Evolutionary conservation across 2,329 filamentous ascomycete species (phyloP).

Genomic region (Rhynchosporium agropyri): DNA sequence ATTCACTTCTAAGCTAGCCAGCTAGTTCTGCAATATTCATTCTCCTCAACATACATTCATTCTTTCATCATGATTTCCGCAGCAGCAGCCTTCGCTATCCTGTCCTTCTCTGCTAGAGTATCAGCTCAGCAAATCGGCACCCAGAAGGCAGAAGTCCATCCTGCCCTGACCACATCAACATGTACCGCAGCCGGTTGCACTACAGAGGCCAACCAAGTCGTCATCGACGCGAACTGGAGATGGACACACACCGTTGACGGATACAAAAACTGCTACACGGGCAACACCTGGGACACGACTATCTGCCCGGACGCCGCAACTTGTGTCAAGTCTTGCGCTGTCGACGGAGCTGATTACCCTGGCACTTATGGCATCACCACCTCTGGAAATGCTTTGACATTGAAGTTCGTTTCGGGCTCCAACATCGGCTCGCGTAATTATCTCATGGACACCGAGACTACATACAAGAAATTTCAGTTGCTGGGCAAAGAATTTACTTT

Average conservation of each 20-base stretch:
- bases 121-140: slow-evolving; percentile 54
- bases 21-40: not conserved
- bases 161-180: slow-evolving; percentile 53
- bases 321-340: slow-evolving; percentile 55
- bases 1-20: not conserved
- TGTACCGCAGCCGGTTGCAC: slow-evolving; percentile 54
- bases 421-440: slow-evolving; percentile 63
- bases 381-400: slow-evolving; percentile 53
- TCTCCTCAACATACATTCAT: not conserved
- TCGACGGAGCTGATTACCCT: slow-evolving; percentile 57
- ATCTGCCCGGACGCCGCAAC: slow-evolving; percentile 49
- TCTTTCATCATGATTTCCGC: slow-evolving; percentile 39
- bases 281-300: slow-evolving; percentile 48
- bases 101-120: slow-evolving; percentile 48
- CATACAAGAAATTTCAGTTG: slow-evolving; percentile 68
- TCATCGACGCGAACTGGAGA: slow-evolving; percentile 61
- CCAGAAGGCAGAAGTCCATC: slow-evolving; percentile 53
- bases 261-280: slow-evolving; percentile 47
- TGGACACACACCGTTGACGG: slow-evolving; percentile 55
- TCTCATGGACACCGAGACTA: slow-evolving; percentile 62
- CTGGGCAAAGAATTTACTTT: slow-evolving; percentile 72
- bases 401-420: slow-evolving; percentile 60
- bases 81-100: slow-evolving; percentile 44
- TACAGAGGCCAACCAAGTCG: slow-evolving; percentile 51
- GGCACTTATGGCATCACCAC: slow-evolving; percentile 58